Conservation (phyloP, 768 basidiomycete genomes). For the Suillus lakei region DNA sequence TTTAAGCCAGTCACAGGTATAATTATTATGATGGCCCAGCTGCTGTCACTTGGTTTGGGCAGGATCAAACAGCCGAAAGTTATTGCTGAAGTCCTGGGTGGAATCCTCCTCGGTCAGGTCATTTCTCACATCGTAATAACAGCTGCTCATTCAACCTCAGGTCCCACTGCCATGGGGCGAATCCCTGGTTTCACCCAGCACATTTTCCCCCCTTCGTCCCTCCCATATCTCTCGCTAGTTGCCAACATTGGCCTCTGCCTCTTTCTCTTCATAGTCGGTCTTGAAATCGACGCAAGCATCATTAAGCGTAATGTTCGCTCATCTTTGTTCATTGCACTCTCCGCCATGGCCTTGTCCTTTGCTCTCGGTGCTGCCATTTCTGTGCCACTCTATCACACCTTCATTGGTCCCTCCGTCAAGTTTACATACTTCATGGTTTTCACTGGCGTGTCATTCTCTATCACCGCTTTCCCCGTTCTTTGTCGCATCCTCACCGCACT, state of each 20-base stretch:
- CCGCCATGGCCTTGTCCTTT: constrained; percentile 88
- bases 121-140: constrained; percentile 4
- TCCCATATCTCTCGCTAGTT: constrained; percentile 81
- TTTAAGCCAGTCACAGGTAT: constrained; percentile 51
- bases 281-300: constrained; percentile 83
- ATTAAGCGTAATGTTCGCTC: constrained; percentile 77
- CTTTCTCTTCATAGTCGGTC: constrained; percentile 92
- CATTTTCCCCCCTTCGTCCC: constrained; percentile 77
- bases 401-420: constrained; percentile 61
- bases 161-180: constrained; percentile 68
- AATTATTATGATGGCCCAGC: constrained; percentile 80
- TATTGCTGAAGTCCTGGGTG: constrained; percentile 85
- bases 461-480: constrained; percentile 89
- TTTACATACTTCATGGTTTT: constrained; percentile 95
- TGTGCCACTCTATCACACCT: constrained; percentile 75
- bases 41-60: constrained; percentile 73
- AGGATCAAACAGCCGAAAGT: constrained; percentile 85
- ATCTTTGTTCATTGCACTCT: constrained; percentile 70
- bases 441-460: constrained; percentile 87
- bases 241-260: constrained; percentile 89
- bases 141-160: constrained; percentile 43
- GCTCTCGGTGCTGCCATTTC: constrained; percentile 79
- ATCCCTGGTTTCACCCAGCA: constrained; percentile 88
- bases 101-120: constrained; percentile 77
- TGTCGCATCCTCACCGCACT: constrained; percentile 89